phyloP scores from a whole-genome alignment of 2,329 filamentous ascomycete species.

The Chrysoporthe puriensis region DNA sequence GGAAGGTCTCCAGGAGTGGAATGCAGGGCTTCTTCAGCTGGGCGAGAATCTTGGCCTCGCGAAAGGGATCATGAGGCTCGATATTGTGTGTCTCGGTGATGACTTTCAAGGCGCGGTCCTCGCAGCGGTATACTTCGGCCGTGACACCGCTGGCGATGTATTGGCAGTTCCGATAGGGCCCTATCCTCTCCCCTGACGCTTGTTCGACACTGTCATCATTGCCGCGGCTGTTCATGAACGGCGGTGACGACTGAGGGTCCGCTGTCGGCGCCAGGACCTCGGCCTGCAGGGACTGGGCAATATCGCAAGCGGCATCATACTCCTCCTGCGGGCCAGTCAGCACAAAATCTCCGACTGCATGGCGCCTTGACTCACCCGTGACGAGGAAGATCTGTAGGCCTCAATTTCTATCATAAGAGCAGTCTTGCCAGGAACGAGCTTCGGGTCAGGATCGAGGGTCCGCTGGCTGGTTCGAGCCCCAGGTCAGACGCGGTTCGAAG shows the following conservation, averaged over 20 bases:
- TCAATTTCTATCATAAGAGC: slow-evolving; percentile 70
- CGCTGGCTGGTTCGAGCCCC: slow-evolving; percentile 31
- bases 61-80: slow-evolving; percentile 79
- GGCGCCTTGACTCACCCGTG: slow-evolving; percentile 52
- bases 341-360: not conserved
- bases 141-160: slow-evolving; percentile 72
- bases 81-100: slow-evolving; percentile 74
- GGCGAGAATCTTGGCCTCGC: slow-evolving; percentile 76
- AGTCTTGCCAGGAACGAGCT: slow-evolving; percentile 35
- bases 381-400: slow-evolving; percentile 61
- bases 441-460: slow-evolving; percentile 30
- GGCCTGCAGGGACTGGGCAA: slow-evolving; percentile 27
- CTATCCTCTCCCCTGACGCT: slow-evolving; percentile 51
- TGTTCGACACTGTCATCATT: slow-evolving; percentile 25
- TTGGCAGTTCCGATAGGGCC: slow-evolving; percentile 56
- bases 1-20: slow-evolving; percentile 72
- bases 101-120: slow-evolving; percentile 75
- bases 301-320: slow-evolving; percentile 53
- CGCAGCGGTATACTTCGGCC: slow-evolving; percentile 78
- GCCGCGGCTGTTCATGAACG: slow-evolving; percentile 13
- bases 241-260: slow-evolving; percentile 13
- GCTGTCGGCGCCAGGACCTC: slow-evolving; percentile 20
- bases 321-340: slow-evolving; percentile 53
- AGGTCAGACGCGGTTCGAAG: not conserved
- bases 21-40: slow-evolving; percentile 62